A percentile compares a stretch with the other conserved stretches of the same genome.
phyloP scores from a whole-genome alignment of 2,329 filamentous ascomycete species.

The Stenocarpella maydis region DNA sequence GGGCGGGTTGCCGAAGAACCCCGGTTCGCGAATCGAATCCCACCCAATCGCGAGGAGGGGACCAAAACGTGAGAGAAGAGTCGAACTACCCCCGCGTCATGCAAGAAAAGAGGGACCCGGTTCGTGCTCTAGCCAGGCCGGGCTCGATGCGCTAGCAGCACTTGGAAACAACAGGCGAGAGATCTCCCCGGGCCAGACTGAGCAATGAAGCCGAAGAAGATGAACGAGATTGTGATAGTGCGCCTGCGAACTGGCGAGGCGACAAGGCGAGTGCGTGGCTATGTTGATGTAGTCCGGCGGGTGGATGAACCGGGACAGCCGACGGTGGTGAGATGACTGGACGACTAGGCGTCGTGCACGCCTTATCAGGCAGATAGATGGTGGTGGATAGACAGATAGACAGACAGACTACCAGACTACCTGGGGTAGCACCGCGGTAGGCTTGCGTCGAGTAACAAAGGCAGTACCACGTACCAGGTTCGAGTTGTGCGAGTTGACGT shows the following conservation, averaged over 20 bases:
- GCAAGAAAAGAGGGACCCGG: background rate
- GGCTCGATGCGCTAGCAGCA: background rate
- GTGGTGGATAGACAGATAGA: no score
- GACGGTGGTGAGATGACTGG: background rate
- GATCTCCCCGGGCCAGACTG: background rate
- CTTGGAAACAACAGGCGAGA: conserved; percentile 4
- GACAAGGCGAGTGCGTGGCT: background rate
- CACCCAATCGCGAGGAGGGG: conserved; percentile 16
- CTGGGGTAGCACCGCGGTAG: background rate
- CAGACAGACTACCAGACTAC: no score
- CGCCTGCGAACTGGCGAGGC: no score
- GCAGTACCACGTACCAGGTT: no score
- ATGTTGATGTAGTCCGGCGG: background rate
- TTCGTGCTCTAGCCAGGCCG: background rate
- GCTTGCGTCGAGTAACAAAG: no score
- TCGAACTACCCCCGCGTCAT: conserved; percentile 8
- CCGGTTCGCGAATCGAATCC: conserved; percentile 14
- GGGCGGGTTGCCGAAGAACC: conserved; percentile 10
- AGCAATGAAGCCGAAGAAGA: background rate
- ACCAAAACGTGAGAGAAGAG: conserved; percentile 6
- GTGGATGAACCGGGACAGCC: background rate
- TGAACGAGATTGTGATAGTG: background rate
- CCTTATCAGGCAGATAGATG: conserved; percentile 2
- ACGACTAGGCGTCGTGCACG: background rate
- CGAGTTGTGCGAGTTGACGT: no score